Evolutionary conservation across 345 rosid species (phyloP).

Genomic region (Clausena lansium): DNA sequence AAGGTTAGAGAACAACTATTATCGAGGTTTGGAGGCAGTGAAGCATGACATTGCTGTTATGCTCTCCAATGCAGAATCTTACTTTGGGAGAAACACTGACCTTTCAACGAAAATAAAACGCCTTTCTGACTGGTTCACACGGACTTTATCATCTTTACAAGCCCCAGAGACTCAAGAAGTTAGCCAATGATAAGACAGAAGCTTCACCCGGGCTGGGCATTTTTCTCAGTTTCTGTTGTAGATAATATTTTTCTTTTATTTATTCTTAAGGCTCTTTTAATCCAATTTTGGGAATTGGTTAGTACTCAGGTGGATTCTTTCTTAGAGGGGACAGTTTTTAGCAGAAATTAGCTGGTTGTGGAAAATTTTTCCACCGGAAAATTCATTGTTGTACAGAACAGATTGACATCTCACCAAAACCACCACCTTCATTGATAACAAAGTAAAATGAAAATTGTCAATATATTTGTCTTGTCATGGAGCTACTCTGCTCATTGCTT

Average conservation of each 20-base stretch:
- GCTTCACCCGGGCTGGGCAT: neutral
- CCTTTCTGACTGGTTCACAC: slow-evolving; percentile 55
- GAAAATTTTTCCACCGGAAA: slow-evolving; percentile 28
- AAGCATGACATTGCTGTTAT: slow-evolving; percentile 69
- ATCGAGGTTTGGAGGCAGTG: slow-evolving; percentile 72
- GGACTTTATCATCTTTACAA: slow-evolving; percentile 50
- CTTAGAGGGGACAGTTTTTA: neutral
- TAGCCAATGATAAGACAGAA: neutral
- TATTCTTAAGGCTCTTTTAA: neutral
- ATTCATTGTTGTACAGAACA: slow-evolving; percentile 45
- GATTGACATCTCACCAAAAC: neutral
- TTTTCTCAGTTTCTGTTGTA: slow-evolving; percentile 27
- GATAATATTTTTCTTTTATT: slow-evolving; percentile 27
- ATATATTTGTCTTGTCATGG: neutral
- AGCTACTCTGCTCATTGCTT: neutral
- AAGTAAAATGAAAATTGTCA: neutral
- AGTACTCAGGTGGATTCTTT: neutral
- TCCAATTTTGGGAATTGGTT: slow-evolving; percentile 27
- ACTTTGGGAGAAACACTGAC: slow-evolving; percentile 56
- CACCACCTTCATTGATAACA: slow-evolving; percentile 14
- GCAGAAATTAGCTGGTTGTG: slow-evolving; percentile 23
- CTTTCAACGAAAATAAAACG: slow-evolving; percentile 48
- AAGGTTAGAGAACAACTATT: slow-evolving; percentile 82
- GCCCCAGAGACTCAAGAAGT: slow-evolving; percentile 6
- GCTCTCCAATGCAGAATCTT: slow-evolving; percentile 68